Evolutionary conservation across 148 eudicot species (phyloP).

Genomic region (Silene latifolia): DNA sequence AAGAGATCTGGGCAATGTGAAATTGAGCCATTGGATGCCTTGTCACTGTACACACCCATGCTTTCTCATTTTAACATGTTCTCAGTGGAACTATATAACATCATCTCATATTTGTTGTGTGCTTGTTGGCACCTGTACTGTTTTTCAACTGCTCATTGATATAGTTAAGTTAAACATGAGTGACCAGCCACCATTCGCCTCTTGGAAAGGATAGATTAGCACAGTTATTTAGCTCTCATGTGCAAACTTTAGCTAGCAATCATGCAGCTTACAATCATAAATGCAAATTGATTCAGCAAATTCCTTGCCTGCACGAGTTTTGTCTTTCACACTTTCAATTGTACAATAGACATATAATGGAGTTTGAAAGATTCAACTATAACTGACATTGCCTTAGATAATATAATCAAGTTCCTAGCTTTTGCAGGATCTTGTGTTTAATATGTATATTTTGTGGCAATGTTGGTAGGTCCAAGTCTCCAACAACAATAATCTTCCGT

Average conservation of each 20-base stretch:
- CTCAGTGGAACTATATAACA: neutral
- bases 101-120: neutral
- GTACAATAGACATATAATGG: too few species aligned
- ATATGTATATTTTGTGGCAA: neutral
- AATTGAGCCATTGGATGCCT: neutral
- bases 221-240: neutral
- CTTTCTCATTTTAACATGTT: neutral
- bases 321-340: too few species aligned
- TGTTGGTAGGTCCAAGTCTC: neutral
- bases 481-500: neutral
- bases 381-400: neutral
- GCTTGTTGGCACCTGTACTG: neutral
- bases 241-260: neutral
- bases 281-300: too few species aligned
- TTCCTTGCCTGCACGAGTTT: too few species aligned
- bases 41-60: neutral
- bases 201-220: neutral
- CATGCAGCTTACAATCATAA: neutral
- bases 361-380: too few species aligned
- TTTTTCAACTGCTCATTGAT: conserved; percentile 5
- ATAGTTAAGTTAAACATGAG: neutral
- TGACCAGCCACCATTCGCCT: neutral
- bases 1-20: neutral
- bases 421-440: neutral
- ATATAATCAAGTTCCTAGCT: too few species aligned